Conservation (phyloP, 2,329 filamentous ascomycete species). For the Aspergillus amoenus region DNA sequence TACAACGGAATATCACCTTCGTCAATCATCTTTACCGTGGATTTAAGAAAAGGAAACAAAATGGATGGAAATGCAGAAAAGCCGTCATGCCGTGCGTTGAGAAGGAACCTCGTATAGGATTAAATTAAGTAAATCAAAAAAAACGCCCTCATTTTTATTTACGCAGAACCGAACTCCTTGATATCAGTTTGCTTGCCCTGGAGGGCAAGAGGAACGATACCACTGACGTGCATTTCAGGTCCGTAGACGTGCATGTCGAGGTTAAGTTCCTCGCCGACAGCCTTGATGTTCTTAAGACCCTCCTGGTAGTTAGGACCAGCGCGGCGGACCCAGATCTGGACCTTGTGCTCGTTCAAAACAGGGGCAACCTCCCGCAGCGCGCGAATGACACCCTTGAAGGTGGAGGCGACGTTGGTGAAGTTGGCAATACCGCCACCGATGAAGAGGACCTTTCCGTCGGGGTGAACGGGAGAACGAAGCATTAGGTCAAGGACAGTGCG, state of each 20-base stretch:
- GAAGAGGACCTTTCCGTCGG: slow-evolving; percentile 97
- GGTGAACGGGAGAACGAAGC: slow-evolving; percentile 80
- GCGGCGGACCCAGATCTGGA: slow-evolving; percentile 91
- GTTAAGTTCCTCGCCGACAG: slow-evolving; percentile 87
- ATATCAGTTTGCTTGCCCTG: slow-evolving; percentile 60
- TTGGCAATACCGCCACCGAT: slow-evolving; percentile 99
- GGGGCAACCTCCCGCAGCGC: slow-evolving; percentile 87
- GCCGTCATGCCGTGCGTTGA: slow-evolving; percentile 42
- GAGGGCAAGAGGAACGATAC: slow-evolving; percentile 92
- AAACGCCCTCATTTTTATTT: slow-evolving; percentile 23
- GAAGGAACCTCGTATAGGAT: slow-evolving; percentile 27
- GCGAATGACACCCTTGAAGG: slow-evolving; percentile 99
- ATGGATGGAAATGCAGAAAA: slow-evolving; percentile 19
- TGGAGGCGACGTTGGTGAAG: slow-evolving; percentile 99
- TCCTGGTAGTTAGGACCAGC: slow-evolving; percentile 99
- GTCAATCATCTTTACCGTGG: slow-evolving; percentile 23
- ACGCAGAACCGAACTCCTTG: slow-evolving; percentile 56
- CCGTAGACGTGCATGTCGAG: slow-evolving; percentile 91
- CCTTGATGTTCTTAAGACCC: slow-evolving; percentile 99
- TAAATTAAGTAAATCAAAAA: slow-evolving; percentile 25
- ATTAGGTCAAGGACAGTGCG: slow-evolving; percentile 95
- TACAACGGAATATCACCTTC: slow-evolving; percentile 18
- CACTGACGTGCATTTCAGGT: slow-evolving; percentile 83
- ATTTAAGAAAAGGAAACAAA: slow-evolving; percentile 27
- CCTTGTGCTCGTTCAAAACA: slow-evolving; percentile 89